phyloP scores from a whole-genome alignment of 164 flowering plant genomes.

The Umbilicus rupestris region DNA sequence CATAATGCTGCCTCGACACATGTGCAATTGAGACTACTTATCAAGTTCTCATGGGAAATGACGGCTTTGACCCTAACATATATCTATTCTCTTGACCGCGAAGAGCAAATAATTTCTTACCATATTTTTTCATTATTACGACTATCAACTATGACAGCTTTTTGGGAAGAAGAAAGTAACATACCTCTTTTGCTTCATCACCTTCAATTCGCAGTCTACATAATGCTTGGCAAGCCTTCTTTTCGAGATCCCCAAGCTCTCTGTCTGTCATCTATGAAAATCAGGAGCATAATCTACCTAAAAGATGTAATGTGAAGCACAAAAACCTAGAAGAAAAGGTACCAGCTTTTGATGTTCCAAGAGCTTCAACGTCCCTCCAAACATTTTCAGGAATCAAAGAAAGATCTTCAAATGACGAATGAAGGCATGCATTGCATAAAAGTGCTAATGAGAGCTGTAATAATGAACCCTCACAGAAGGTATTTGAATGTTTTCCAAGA shows the following conservation, averaged over 20 bases:
- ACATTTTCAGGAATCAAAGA: conserved; percentile 62
- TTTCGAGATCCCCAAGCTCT: conserved; percentile 50
- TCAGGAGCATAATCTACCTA: not conserved
- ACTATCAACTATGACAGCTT: not conserved
- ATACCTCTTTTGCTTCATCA: conserved; percentile 71
- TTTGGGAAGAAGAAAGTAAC: not conserved
- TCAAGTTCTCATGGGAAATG: not conserved
- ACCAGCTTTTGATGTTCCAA: conserved; percentile 61
- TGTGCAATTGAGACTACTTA: not conserved
- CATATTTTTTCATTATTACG: not conserved
- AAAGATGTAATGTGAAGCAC: not conserved
- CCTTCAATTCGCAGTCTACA: conserved; percentile 52
- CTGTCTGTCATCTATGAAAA: conserved; percentile 20
- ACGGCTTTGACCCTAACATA: not conserved
- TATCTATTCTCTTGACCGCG: not conserved
- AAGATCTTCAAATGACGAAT: conserved; percentile 63
- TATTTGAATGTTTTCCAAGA: conserved; percentile 35
- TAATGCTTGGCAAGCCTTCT: conserved; percentile 56
- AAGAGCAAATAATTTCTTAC: not conserved
- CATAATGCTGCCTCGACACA: not conserved
- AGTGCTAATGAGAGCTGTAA: conserved; percentile 61
- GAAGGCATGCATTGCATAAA: conserved; percentile 60
- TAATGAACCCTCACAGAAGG: conserved; percentile 44
- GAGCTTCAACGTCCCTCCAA: conserved; percentile 56
- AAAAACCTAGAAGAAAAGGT: conserved; percentile 5